A percentile compares a stretch with the other conserved stretches of the same genome.
Conservation (phyloP, 768 basidiomycete species). For the Candolleomyces eurysporus region DNA sequence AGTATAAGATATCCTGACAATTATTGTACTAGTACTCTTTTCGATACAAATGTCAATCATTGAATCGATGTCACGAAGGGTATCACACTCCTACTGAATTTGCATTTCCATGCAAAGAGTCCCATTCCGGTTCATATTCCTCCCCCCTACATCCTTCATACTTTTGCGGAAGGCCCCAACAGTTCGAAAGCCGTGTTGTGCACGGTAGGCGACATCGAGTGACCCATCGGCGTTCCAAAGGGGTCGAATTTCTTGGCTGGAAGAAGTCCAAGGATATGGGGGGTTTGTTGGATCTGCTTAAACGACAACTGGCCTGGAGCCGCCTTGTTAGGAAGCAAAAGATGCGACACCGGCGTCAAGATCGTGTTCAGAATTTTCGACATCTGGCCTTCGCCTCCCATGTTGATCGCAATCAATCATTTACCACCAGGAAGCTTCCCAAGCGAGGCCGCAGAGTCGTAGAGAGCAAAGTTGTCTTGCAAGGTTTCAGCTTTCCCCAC, state of each 20-base stretch:
- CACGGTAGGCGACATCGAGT: conserved; percentile 89
- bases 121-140: too few species aligned
- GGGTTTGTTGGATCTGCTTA: conserved; percentile 77
- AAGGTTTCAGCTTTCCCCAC: conserved; percentile 27
- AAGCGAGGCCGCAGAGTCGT: conserved; percentile 60
- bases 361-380: conserved; percentile 84
- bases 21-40: too few species aligned
- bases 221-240: conserved; percentile 84
- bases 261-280: conserved; percentile 77
- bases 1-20: too few species aligned
- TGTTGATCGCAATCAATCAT: conserved; percentile 93
- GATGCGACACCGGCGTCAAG: conserved; percentile 90
- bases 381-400: conserved; percentile 86
- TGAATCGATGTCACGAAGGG: too few species aligned
- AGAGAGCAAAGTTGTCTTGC: conserved; percentile 78
- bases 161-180: conserved; percentile 79
- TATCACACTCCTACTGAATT: too few species aligned
- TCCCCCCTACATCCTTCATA: conserved; percentile 67
- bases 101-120: too few species aligned
- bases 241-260: conserved; percentile 78
- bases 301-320: conserved; percentile 95
- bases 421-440: conserved; percentile 49
- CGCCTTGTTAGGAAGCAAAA: conserved; percentile 77
- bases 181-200: conserved; percentile 86
- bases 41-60: too few species aligned